A percentile compares a stretch with the other conserved stretches of the same genome.
These are phyloP conservation scores for Penicillium italicum DNA, from an alignment of 2,329 filamentous ascomycete genomes.

Conservation along the genomic window DNA sequence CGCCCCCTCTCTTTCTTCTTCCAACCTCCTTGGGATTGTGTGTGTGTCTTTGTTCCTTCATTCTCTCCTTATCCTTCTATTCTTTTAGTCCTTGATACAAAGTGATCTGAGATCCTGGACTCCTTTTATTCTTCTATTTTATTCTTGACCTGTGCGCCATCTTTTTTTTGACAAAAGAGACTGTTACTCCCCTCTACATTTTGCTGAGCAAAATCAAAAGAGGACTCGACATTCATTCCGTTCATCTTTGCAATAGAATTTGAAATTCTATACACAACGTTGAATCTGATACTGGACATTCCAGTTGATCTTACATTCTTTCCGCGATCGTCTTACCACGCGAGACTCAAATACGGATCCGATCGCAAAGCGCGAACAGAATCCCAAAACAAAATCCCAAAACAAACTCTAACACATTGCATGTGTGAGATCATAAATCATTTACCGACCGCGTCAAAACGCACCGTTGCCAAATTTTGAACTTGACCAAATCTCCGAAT, in stretches of 20 bases:
- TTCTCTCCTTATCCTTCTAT: constrained; percentile 21
- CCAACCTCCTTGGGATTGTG: constrained; percentile 17
- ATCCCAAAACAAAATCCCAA: background rate
- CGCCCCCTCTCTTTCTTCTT: constrained; percentile 15
- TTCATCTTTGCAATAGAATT: background rate
- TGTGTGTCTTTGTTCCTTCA: constrained; percentile 24
- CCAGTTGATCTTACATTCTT: constrained; percentile 34
- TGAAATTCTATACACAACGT: background rate
- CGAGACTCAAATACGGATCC: constrained; percentile 20
- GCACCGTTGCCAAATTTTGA: background rate
- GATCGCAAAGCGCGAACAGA: constrained; percentile 8
- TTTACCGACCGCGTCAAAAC: constrained; percentile 5
- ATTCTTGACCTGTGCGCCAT: constrained; percentile 31
- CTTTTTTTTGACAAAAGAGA: constrained; percentile 27
- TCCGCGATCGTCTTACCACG: constrained; percentile 29
- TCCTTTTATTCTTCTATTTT: constrained; percentile 15
- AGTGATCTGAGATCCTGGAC: constrained; percentile 32
- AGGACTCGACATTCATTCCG: constrained; percentile 21
- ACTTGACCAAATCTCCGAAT: background rate
- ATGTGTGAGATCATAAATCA: constrained; percentile 3
- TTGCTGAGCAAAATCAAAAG: constrained; percentile 31
- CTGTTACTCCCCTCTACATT: constrained; percentile 15
- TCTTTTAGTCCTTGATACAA: constrained; percentile 13
- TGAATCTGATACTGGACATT: constrained; percentile 30
- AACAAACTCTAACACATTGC: constrained; percentile 4